phyloP scores from a whole-genome alignment of 495 filamentous ascomycete genomes.

The Hypoxylon fragiforme region DNA sequence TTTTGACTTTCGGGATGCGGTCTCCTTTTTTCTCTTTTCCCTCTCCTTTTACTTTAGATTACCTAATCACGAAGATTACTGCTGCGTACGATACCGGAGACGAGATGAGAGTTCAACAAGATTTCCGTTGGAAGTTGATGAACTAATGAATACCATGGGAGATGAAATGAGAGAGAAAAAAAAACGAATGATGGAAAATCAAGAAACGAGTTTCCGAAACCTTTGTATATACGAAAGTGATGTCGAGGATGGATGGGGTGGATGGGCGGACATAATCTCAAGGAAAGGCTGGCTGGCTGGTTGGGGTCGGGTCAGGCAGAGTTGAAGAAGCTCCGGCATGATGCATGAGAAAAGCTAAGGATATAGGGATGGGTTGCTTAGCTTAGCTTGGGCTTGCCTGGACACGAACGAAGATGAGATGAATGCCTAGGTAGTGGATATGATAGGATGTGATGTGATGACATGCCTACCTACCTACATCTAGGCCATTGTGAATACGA shows the following conservation, averaged over 20 bases:
- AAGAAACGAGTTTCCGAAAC: conserved; percentile 7
- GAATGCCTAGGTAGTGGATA: too few relatives aligned
- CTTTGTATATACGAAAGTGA: conserved; percentile 32
- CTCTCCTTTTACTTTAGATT: conserved; percentile 5
- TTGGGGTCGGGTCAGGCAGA: too few relatives aligned
- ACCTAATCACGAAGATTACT: conserved; percentile 12
- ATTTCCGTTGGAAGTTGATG: conserved; percentile 1
- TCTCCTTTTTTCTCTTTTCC: conserved; percentile 2
- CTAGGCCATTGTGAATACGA: too few relatives aligned
- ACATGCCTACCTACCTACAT: not conserved
- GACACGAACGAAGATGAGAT: too few relatives aligned
- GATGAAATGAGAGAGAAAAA: conserved; percentile 19
- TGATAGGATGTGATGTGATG: not conserved
- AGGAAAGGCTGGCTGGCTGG: too few relatives aligned
- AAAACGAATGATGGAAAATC: conserved; percentile 1
- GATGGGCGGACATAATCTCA: too few relatives aligned
- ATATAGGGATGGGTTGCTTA: too few relatives aligned
- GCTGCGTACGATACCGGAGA: not conserved
- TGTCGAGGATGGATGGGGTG: conserved; percentile 1
- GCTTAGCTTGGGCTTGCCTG: too few relatives aligned
- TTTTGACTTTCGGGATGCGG: conserved; percentile 20
- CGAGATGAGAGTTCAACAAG: conserved; percentile 12
- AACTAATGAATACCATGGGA: conserved; percentile 12
- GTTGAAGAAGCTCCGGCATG: too few relatives aligned
- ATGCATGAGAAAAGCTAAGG: too few relatives aligned